A percentile compares a stretch with the other conserved stretches of the same genome.
Conservation (phyloP, 2,329 filamentous ascomycete species). For the Xylariomycetidae sp. region DNA sequence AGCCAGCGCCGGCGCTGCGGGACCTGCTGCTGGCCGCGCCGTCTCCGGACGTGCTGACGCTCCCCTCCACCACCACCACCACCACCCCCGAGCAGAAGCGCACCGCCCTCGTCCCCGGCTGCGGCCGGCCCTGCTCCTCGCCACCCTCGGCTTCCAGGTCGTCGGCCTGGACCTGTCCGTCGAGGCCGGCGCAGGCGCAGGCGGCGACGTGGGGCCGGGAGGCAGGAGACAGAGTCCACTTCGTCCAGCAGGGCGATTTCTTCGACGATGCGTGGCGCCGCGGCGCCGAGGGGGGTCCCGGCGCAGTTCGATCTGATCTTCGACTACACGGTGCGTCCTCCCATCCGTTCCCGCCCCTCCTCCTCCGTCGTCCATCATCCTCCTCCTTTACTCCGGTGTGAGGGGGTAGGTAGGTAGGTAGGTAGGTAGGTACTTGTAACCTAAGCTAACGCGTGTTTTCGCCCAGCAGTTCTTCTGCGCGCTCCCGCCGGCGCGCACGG, state of each 20-base stretch:
- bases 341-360: not conserved
- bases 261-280: constrained; percentile 54
- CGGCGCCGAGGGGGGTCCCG: constrained; percentile 29
- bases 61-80: too few species aligned
- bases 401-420: too few species aligned
- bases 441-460: not conserved
- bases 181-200: constrained; percentile 30
- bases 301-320: constrained; percentile 59
- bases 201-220: constrained; percentile 29
- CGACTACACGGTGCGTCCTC: constrained; percentile 56
- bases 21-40: constrained; percentile 46
- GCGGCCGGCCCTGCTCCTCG: constrained; percentile 68
- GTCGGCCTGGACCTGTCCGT: constrained; percentile 65
- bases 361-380: not conserved
- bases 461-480: constrained; percentile 53
- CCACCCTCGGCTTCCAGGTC: constrained; percentile 69
- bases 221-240: too few species aligned
- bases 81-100: constrained; percentile 26
- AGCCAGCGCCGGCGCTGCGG: constrained; percentile 47
- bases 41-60: constrained; percentile 41
- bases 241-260: constrained; percentile 58
- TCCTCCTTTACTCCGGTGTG: not conserved
- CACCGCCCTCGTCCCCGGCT: constrained; percentile 70
- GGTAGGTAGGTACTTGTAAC: too few species aligned
- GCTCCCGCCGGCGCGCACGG: constrained; percentile 31